Conservation (phyloP, 2,329 filamentous ascomycete genomes). For the Cadophora sp. region DNA sequence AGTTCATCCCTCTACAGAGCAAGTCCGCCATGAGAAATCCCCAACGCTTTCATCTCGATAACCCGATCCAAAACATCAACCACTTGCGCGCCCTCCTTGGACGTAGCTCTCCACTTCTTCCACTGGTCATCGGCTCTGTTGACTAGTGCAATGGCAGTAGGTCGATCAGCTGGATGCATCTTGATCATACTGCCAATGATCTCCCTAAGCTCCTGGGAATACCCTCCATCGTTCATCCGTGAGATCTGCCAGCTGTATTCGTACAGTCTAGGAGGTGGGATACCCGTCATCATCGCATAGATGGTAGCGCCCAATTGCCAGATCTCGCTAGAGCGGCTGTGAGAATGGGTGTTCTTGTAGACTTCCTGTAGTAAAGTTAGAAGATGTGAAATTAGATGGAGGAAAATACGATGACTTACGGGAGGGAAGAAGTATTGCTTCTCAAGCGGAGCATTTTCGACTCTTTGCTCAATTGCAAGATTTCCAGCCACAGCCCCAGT, state of each 20-base stretch:
- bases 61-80: conserved; percentile 35
- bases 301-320: conserved; percentile 42
- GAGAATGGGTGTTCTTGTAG: conserved; percentile 33
- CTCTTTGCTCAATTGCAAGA: conserved; percentile 29
- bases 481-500: conserved; percentile 31
- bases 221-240: conserved; percentile 38
- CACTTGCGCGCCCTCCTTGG: conserved; percentile 30
- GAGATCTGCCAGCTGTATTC: conserved; percentile 40
- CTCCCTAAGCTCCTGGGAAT: conserved; percentile 33
- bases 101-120: conserved; percentile 37
- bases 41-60: conserved; percentile 18
- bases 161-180: conserved; percentile 30
- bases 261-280: conserved; percentile 38
- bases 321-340: conserved; percentile 37
- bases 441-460: conserved; percentile 25
- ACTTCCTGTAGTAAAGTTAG: conserved; percentile 36
- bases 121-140: conserved; percentile 34
- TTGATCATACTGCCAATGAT: conserved; percentile 39
- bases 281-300: conserved; percentile 44
- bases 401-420: conserved; percentile 24
- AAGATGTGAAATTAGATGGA: background rate
- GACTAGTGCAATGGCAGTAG: conserved; percentile 31
- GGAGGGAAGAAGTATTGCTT: conserved; percentile 41
- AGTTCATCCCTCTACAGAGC: background rate
- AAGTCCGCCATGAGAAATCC: conserved; percentile 7